Conservation (phyloP, 1,139 yeast genomes). For the Geotrichum cucujoidarum region DNA sequence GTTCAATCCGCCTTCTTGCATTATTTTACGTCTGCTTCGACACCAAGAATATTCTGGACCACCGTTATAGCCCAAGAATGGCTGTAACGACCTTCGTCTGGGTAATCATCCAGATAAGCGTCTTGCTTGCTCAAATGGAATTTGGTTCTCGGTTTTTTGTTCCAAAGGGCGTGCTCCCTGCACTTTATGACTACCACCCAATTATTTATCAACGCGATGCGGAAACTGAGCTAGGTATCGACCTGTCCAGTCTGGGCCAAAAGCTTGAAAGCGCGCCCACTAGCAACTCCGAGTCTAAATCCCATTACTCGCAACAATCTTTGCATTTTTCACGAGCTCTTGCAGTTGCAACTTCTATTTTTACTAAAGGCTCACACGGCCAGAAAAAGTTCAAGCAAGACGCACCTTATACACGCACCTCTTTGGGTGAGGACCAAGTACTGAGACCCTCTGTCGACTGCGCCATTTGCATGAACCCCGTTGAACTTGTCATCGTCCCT, state of each 20-base stretch:
- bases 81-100: conserved; percentile 47
- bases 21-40: conserved; percentile 54
- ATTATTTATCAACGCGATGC: conserved; percentile 54
- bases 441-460: conserved; percentile 49
- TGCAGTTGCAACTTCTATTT: too few species aligned
- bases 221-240: conserved; percentile 47
- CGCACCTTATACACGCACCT: too few species aligned
- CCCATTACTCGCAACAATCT: too few species aligned
- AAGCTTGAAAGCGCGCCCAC: neutral
- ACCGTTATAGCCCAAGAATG: conserved; percentile 51
- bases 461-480: conserved; percentile 82
- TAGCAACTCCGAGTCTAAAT: too few species aligned
- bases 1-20: conserved; percentile 60
- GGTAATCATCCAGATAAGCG: conserved; percentile 51
- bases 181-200: conserved; percentile 79
- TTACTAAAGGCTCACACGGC: too few species aligned
- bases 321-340: too few species aligned
- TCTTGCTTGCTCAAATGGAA: conserved; percentile 56
- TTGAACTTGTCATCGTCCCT: conserved; percentile 54
- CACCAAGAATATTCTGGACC: conserved; percentile 46
- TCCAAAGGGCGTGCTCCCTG: conserved; percentile 67
- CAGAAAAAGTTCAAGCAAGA: too few species aligned
- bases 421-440: neutral
- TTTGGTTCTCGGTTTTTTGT: conserved; percentile 82
- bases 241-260: conserved; percentile 6